These are phyloP conservation scores for Raphanus sativus DNA, from an alignment of 345 rosid genomes.

Conservation along the genomic window DNA sequence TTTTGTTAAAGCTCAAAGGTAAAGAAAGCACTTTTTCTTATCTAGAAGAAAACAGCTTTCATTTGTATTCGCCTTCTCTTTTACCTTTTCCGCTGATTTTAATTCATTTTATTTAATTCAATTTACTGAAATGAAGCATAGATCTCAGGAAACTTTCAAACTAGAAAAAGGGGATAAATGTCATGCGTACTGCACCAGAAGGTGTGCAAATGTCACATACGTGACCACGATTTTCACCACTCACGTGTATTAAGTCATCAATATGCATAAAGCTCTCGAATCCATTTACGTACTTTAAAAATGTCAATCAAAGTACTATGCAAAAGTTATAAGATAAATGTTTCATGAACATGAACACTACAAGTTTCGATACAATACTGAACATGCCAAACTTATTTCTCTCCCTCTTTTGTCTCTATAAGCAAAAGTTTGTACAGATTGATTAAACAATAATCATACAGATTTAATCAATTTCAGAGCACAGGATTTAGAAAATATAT, in stretches of 20 bases:
- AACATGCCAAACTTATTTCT: background rate
- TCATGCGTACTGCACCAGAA: constrained; percentile 19
- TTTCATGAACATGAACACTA: constrained; percentile 8
- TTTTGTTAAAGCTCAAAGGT: constrained; percentile 21
- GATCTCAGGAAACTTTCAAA: background rate
- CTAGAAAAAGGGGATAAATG: background rate
- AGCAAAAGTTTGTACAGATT: background rate
- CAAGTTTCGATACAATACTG: constrained; percentile 4
- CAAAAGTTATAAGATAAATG: constrained; percentile 8
- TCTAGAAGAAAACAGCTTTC: constrained; percentile 5
- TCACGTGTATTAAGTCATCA: constrained; percentile 35
- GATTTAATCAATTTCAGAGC: constrained; percentile 10
- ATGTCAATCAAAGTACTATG: background rate
- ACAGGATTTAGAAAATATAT: background rate
- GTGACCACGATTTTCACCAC: constrained; percentile 16
- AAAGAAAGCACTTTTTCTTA: constrained; percentile 16
- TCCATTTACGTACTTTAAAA: constrained; percentile 16
- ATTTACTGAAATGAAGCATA: background rate
- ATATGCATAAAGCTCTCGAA: constrained; percentile 13
- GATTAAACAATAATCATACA: background rate
- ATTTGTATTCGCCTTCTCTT: background rate
- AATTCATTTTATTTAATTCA: background rate
- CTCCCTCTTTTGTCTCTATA: background rate
- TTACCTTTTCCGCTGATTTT: background rate
- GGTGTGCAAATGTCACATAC: constrained; percentile 27